Conservation (phyloP, 345 rosid genomes). For the Bruguiera gymnorhiza region DNA sequence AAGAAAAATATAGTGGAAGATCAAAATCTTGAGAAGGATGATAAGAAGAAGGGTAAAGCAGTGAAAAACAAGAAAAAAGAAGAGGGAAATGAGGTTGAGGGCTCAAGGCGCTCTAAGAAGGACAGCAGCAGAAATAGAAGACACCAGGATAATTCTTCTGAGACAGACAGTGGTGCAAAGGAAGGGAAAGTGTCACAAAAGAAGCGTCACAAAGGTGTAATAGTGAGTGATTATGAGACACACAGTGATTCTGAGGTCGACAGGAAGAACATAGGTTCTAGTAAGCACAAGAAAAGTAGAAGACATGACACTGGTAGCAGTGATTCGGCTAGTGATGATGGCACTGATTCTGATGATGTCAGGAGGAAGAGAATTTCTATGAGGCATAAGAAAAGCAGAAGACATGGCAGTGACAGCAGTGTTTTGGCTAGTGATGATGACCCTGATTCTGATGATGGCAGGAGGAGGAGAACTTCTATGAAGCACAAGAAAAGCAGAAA, state of each 20-base stretch:
- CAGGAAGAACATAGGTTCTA: not conserved
- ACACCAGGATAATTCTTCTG: slow-evolving; percentile 45
- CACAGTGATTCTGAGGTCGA: not conserved
- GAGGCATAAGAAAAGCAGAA: slow-evolving; percentile 12
- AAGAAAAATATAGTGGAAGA: slow-evolving; percentile 43
- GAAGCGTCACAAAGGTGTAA: slow-evolving; percentile 41
- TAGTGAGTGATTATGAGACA: slow-evolving; percentile 2
- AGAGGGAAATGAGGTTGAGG: slow-evolving; percentile 25
- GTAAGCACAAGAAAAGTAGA: slow-evolving; percentile 11
- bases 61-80: slow-evolving; percentile 37
- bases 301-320: slow-evolving; percentile 21
- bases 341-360: slow-evolving; percentile 13
- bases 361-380: not conserved
- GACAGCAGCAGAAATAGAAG: slow-evolving; percentile 37
- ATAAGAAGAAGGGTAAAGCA: slow-evolving; percentile 33
- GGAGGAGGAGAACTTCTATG: slow-evolving; percentile 13
- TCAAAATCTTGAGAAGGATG: slow-evolving; percentile 37
- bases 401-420: slow-evolving; percentile 18
- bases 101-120: slow-evolving; percentile 32
- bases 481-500: slow-evolving; percentile 13
- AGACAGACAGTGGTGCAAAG: slow-evolving; percentile 38
- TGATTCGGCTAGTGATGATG: slow-evolving; percentile 9
- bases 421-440: slow-evolving; percentile 1
- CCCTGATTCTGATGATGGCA: slow-evolving; percentile 11
- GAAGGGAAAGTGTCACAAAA: slow-evolving; percentile 32